A percentile compares a stretch with the other conserved stretches of the same genome.
These are phyloP conservation scores for Trametes polyzona DNA, from an alignment of 1,284 basidiomycete species.

Conservation along the genomic window DNA sequence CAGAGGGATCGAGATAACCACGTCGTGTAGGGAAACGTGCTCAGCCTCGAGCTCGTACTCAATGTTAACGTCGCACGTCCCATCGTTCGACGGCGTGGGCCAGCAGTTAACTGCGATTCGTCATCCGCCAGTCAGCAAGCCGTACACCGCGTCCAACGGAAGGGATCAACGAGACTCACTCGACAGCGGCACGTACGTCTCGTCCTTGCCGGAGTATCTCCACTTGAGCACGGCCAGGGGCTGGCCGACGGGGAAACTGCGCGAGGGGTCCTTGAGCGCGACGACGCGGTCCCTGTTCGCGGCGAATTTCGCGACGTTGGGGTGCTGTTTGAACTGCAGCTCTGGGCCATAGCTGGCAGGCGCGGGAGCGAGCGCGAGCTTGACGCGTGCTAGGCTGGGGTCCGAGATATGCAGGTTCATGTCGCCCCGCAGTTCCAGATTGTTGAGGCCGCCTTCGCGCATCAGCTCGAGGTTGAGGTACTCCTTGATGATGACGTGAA, in stretches of 20 bases:
- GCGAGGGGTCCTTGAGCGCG: conserved; percentile 82
- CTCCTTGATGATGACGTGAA: conserved; percentile 89
- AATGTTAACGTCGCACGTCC: conserved; percentile 91
- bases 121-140: conserved; percentile 5
- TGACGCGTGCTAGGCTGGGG: conserved; percentile 75
- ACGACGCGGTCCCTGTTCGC: conserved; percentile 74
- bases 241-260: conserved; percentile 89
- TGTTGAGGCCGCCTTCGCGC: conserved; percentile 90
- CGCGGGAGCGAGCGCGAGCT: conserved; percentile 67
- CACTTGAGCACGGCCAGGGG: conserved; percentile 90
- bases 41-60: conserved; percentile 96
- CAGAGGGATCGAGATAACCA: conserved; percentile 90
- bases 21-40: conserved; percentile 79
- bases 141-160: neutral
- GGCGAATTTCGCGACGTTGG: conserved; percentile 88
- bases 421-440: conserved; percentile 92
- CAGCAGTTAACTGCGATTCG: conserved; percentile 84
- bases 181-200: conserved; percentile 87
- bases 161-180: conserved; percentile 56
- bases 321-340: conserved; percentile 96
- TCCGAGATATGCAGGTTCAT: conserved; percentile 92
- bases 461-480: conserved; percentile 79
- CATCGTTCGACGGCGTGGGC: conserved; percentile 91
- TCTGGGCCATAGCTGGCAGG: conserved; percentile 69
- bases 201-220: conserved; percentile 91